Base-by-base conservation (phyloP, 2,329 filamentous ascomycete genomes). In the Ascochyta clinopodiicola region DNA sequence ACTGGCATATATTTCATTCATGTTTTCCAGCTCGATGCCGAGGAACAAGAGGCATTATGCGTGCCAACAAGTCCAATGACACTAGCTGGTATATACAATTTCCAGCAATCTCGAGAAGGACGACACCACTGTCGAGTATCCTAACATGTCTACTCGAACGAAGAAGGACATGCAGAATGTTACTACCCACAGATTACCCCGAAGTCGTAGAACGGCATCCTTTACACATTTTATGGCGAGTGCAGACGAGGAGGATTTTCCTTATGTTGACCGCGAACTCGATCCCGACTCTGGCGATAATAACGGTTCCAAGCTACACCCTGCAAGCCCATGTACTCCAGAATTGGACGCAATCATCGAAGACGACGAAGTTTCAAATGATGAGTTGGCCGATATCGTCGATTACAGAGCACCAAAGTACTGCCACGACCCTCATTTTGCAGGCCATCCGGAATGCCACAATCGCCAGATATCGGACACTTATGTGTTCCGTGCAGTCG, bases 1-100 rank as follows among this genome's bases (percentile, higher is more conserved):
- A 57, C 49, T 0, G 49, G 58, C 32, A 55, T 36, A 3, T 57
- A 45, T 27, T 37, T 46, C 2, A 35, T 59, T 13, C 50, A 49
- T 13, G 27, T 43, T 1, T 31, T 60, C 36, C 4, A 35, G 2
- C 22, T 39, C 10, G 42, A 44, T 5, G 25, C 44, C 4, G 44
- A n/a, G 7, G 39, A 39, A 17, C 50, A 52, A 46, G n/a, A 27
- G 15, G 37, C 43, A 24, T 15, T 52, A 43, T 52, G 43, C 43
- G 29, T 36, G 12, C 29, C 29, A 15, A 27, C 40, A 13, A 44
- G 7, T 4, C 6, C 12, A 3, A n/a, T 19, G 9, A 38, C 25
- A n/a, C 34, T 51, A n/a, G 13, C 22, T n/a, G 35, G 27, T 6
- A 40, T 35, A 31, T 40, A 40, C 49, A 45, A 13, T 1, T 24